Base-by-base conservation (phyloP, 2,329 filamentous ascomycete genomes). In the Botrytis aclada region DNA sequence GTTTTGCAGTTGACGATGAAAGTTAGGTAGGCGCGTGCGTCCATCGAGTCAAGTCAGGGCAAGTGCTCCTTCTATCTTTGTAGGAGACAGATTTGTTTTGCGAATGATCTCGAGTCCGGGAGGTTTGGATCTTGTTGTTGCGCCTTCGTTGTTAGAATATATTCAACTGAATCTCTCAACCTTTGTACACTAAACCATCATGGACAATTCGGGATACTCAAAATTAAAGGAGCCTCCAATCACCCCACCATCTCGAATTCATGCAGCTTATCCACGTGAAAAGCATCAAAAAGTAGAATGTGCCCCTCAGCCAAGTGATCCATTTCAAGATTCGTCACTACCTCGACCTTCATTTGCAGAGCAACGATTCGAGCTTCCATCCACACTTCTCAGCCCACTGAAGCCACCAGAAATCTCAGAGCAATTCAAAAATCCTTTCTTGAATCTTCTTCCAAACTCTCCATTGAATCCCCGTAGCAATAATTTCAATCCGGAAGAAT, bases 401-500 rank as follows among this genome's bases (percentile, higher is more conserved):
- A 61, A 43, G 25, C 29, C 34, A 25, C 37, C 41, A 6, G 58
- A 70, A 18, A 22, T 43, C 43, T 37, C 41, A 9, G 45, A 70
- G 37, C 65, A 37, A 43, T 72, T 39, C 14, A 69, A 62, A 47
- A 76, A 76, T 54, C 74, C 74, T 25, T 76, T 76, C 43, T 58
- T 69, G 18, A 45, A 58, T 37, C 54, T 73, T 39, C 61, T 73
- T 32, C 56, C 71, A 1, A 45, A 63, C 37, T 75, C 75, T 25
- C 67, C 73, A 29, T 78, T 88, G 34, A 87, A 88, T 79, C 87
- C 87, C 2, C 80, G 80, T 66, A 87, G 86, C 16, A 77, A 81
- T 20, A 83, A 85, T 73, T 89, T 89, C 79, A 85, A 83, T 72
- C 84, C 82, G 34, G 84, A 84, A 62, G 82, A 84, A 64, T 92